phyloP scores from a whole-genome alignment of 768 basidiomycete species.

The Sporobolomyces pararoseus region DNA sequence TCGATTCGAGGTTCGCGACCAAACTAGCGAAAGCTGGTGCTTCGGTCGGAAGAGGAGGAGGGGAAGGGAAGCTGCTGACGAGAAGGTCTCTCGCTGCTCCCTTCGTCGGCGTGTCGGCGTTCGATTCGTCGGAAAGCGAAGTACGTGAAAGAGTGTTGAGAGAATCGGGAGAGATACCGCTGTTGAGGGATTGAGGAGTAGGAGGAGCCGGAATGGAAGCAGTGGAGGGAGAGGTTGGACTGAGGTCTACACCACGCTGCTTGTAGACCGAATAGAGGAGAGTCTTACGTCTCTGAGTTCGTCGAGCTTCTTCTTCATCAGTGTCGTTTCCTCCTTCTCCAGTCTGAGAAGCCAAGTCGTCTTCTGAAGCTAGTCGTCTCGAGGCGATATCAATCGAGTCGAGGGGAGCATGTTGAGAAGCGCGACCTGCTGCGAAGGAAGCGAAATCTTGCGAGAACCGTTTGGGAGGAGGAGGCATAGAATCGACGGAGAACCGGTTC shows the following conservation, averaged over 20 bases:
- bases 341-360: constrained; percentile 24
- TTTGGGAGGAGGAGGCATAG: constrained; percentile 4
- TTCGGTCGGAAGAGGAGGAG: constrained; percentile 15
- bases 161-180: constrained; percentile 1
- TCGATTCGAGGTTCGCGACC: constrained; percentile 15
- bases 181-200: not conserved
- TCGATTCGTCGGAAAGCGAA: constrained; percentile 26
- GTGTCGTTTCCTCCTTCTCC: constrained; percentile 13
- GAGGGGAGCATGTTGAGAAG: constrained; percentile 11
- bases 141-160: constrained; percentile 19
- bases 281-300: constrained; percentile 19
- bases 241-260: constrained; percentile 22
- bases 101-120: constrained; percentile 14
- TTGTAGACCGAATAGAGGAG: constrained; percentile 31
- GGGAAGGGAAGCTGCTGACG: constrained; percentile 22
- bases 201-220: constrained; percentile 6
- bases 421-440: constrained; percentile 2
- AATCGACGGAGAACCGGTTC: constrained; percentile 13
- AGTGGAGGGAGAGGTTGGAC: not conserved
- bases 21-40: constrained; percentile 4
- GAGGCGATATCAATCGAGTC: constrained; percentile 30
- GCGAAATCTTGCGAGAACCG: constrained; percentile 23
- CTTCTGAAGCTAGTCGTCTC: constrained; percentile 22
- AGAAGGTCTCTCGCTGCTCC: constrained; percentile 6
- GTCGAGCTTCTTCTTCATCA: constrained; percentile 19